A percentile compares a stretch with the other conserved stretches of the same genome.
phyloP scores from a whole-genome alignment of 352 stramenopile genomes.

The Phytopythium vexans region DNA sequence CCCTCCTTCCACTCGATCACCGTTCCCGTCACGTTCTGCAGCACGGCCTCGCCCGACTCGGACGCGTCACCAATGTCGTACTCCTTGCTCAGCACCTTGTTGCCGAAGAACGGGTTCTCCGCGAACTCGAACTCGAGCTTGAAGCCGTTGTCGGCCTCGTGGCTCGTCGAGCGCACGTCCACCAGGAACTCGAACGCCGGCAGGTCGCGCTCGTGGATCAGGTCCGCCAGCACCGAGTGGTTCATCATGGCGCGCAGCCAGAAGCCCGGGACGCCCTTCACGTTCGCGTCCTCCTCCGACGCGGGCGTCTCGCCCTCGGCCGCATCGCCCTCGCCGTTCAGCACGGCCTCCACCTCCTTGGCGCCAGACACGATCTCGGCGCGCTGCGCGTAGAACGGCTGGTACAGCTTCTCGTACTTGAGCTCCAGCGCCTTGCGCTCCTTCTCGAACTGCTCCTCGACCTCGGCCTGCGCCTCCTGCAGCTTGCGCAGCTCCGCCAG shows the following conservation, averaged over 20 bases:
- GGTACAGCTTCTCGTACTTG: constrained; percentile 88
- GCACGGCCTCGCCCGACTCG: constrained; percentile 71
- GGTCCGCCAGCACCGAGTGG: constrained; percentile 74
- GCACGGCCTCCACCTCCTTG: constrained; percentile 69
- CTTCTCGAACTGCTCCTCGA: constrained; percentile 86
- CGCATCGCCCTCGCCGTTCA: constrained; percentile 26
- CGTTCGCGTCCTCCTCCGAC: constrained; percentile 23
- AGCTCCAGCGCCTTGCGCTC: constrained; percentile 79
- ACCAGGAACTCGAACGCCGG: constrained; percentile 74
- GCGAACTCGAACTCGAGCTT: constrained; percentile 83
- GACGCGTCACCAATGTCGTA: constrained; percentile 86
- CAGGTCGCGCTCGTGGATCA: constrained; percentile 80
- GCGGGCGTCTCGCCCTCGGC: constrained; percentile 12
- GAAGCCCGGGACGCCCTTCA: constrained; percentile 82
- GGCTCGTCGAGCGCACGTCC: constrained; percentile 72
- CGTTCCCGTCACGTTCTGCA: constrained; percentile 73
- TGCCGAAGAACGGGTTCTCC: constrained; percentile 77
- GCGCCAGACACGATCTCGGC: constrained; percentile 70
- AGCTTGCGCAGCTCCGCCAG: constrained; percentile 68
- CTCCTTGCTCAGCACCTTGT: constrained; percentile 78
- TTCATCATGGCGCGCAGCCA: constrained; percentile 86
- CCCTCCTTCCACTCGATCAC: constrained; percentile 80
- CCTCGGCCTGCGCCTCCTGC: constrained; percentile 68
- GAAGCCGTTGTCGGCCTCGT: constrained; percentile 83
- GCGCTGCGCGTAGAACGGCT: constrained; percentile 75